phyloP scores from a whole-genome alignment of 2,329 filamentous ascomycete genomes.

The Aspergillus cejpii region DNA sequence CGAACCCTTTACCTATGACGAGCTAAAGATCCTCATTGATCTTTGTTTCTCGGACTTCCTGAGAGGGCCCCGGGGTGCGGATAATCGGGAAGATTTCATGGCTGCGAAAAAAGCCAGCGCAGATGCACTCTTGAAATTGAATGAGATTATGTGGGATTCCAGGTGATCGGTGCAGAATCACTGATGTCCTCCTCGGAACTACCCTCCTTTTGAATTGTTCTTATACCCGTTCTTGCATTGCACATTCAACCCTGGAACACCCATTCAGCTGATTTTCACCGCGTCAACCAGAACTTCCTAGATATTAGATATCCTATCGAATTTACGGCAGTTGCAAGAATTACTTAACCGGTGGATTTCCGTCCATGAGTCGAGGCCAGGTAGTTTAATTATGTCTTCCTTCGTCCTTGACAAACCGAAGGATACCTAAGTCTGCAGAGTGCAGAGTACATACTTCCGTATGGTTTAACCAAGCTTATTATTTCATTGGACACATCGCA shows the following conservation, averaged over 20 bases:
- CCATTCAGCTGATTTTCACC: no score
- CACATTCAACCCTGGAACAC: no score
- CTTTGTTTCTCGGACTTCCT: constrained; percentile 43
- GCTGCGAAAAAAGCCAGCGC: constrained; percentile 42
- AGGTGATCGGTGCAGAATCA: constrained; percentile 15
- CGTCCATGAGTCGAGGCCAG: constrained; percentile 1
- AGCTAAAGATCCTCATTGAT: constrained; percentile 42
- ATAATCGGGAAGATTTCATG: constrained; percentile 43
- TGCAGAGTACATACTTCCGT: not conserved
- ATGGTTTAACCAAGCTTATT: not conserved
- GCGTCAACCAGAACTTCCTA: no score
- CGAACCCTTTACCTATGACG: constrained; percentile 43
- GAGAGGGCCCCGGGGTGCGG: constrained; percentile 35
- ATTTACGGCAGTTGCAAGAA: no score
- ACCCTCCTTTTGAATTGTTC: not conserved
- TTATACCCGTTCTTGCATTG: no score
- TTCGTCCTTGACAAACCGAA: no score
- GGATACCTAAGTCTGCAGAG: constrained; percentile 8
- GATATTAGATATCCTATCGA: no score
- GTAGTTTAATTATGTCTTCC: constrained; percentile 2
- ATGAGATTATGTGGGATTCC: constrained; percentile 46
- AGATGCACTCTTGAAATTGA: constrained; percentile 41
- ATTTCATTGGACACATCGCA: no score
- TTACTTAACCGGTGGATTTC: no score
- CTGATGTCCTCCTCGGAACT: not conserved